phyloP scores from a whole-genome alignment of 1,284 basidiomycete genomes.

The Fomitiporia mediterranea region DNA sequence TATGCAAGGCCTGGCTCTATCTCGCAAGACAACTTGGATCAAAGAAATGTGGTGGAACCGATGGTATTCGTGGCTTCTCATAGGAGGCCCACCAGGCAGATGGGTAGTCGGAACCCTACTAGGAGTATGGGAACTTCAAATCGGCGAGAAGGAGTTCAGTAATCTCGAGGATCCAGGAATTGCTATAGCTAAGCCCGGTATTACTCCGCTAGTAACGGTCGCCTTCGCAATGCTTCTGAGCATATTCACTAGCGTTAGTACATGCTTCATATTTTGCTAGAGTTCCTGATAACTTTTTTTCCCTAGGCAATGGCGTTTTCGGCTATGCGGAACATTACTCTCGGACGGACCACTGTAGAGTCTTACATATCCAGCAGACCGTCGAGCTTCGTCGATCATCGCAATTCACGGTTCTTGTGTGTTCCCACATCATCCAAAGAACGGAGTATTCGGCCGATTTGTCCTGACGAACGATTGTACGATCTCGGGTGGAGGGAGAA shows the following conservation, averaged over 20 bases:
- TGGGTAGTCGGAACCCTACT: constrained; percentile 40
- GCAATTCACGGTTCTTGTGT: constrained; percentile 9
- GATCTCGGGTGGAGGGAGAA: constrained; percentile 37
- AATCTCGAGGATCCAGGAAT: constrained; percentile 18
- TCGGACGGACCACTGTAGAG: constrained; percentile 36
- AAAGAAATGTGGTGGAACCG: constrained; percentile 44
- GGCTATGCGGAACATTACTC: constrained; percentile 29
- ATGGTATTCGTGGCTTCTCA: constrained; percentile 45
- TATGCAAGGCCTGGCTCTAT: constrained; percentile 32
- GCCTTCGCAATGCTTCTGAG: constrained; percentile 32
- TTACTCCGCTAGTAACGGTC: constrained; percentile 32
- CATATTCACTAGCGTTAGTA: constrained; percentile 38
- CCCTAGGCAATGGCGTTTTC: constrained; percentile 28
- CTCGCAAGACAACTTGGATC: constrained; percentile 34
- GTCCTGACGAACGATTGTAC: constrained; percentile 36
- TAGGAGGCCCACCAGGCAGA: constrained; percentile 45
- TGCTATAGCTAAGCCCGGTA: constrained; percentile 38
- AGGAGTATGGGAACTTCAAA: constrained; percentile 36
- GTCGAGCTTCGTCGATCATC: background rate
- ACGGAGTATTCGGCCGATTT: constrained; percentile 22
- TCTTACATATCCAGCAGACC: constrained; percentile 17
- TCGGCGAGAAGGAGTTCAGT: constrained; percentile 12
- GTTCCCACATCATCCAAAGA: constrained; percentile 1
- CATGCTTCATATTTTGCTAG: too few relatives aligned
- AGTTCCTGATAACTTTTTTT: constrained; percentile 1